These are phyloP conservation scores for Talaromyces sp. DNA, from an alignment of 2,329 filamentous ascomycete species.

Conservation along the genomic window DNA sequence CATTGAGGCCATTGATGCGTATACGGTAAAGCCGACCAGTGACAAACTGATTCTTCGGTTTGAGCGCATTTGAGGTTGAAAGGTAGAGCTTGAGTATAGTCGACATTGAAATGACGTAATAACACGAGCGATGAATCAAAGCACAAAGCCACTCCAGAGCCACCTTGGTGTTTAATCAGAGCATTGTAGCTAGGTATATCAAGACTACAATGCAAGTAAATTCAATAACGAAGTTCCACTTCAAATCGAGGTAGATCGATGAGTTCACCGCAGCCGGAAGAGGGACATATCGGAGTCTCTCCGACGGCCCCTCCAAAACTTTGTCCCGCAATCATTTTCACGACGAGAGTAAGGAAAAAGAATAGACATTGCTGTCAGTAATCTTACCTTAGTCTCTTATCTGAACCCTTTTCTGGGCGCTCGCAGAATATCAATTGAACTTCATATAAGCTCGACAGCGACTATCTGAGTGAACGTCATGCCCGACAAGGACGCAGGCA, in stretches of 20 bases:
- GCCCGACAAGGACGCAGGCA: conserved; percentile 37
- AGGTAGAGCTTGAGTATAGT: neutral
- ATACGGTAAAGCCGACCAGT: conserved; percentile 57
- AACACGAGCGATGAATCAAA: neutral
- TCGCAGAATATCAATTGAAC: neutral
- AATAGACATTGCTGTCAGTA: neutral
- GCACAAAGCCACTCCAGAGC: neutral
- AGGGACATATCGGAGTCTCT: neutral
- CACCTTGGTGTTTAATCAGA: neutral
- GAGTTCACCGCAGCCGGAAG: neutral
- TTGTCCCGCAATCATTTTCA: neutral
- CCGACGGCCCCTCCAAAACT: neutral
- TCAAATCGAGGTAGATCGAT: neutral
- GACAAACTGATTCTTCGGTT: conserved; percentile 60
- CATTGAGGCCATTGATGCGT: conserved; percentile 64
- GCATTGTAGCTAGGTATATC: neutral
- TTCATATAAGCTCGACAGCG: neutral
- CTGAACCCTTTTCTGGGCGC: neutral
- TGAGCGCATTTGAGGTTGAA: conserved; percentile 27
- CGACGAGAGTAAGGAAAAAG: neutral
- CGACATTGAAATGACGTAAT: neutral
- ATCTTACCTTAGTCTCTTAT: neutral
- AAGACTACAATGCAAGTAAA: neutral
- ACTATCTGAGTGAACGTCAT: conserved; percentile 21
- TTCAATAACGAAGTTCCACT: neutral